Base-by-base conservation (phyloP, 768 basidiomycete genomes). In the Auricularia sp. region DNA sequence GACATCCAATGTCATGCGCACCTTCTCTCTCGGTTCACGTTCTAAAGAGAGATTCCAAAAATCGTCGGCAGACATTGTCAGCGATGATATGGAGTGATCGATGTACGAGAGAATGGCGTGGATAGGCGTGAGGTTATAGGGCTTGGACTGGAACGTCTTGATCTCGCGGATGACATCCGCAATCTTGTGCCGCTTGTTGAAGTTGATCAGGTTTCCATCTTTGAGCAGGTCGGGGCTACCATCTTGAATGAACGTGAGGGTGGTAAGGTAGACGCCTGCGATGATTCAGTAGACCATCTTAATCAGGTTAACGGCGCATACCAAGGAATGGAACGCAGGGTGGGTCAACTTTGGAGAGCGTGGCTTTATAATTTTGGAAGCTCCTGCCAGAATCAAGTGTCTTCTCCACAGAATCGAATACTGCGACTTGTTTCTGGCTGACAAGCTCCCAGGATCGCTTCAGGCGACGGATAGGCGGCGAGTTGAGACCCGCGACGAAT, bases 261-360 rank as follows among this genome's bases (percentile, higher is more conserved):
- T 92, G 5, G 96, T 95, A 34, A 99, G 84, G 79, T 96, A 98
- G 64, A 98, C 90, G 71, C 97, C 96, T 97, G 69, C 0, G 29
- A n/a, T 66, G 10, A 16, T 21, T 51, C 1, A 51, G 47, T 51
- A 16, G 6, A 16, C 63, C 65, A 35, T n/a, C 37, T n/a, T 35
- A n/a, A 16, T 33, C 24, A 62, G 29, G 29, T 29, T 29, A 64
- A 21, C 1, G 39, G 18, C 4, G 29, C 83, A 69, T 69, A 95
- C 96, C 96, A 64, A 98, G 88, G 77, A 98, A 98, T 6, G 96
- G 96, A 0, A 98, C 94, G 74, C 95, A 97, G 64, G 96, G 96
- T 0, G 94, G 93, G 24, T 88, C 85, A 42, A 95, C 87, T 42
- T 80, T 83, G 16, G 90, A 88, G 70, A 98, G 85, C 58, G 88